Conservation (phyloP, 176 grass and related monocot genomes). For the Metroxylon sagu region DNA sequence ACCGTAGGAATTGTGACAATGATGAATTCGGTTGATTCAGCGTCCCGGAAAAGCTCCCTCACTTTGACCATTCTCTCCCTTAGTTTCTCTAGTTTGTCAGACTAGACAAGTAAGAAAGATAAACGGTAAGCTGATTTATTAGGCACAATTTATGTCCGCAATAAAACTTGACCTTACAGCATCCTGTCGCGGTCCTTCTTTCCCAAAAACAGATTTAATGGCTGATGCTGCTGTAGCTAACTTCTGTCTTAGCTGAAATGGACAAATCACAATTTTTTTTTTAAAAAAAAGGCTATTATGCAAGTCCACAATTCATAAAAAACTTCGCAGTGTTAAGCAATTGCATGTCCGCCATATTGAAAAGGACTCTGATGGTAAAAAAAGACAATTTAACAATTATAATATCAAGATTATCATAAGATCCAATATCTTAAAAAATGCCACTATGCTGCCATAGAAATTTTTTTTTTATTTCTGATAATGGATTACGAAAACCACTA, state of each 20-base stretch:
- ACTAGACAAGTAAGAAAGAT: constrained; percentile 26
- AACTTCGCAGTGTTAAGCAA: no score
- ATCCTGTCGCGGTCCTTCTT: constrained; percentile 63
- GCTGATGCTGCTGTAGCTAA: constrained; percentile 91
- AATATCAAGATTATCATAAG: no score
- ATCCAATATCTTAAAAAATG: no score
- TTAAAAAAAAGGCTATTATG: background rate
- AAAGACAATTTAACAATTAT: no score
- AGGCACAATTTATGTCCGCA: constrained; percentile 12
- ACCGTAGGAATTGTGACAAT: constrained; percentile 97
- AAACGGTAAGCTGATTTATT: constrained; percentile 1
- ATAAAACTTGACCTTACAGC: constrained; percentile 49
- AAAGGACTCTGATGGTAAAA: no score
- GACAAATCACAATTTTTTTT: background rate
- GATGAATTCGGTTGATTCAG: constrained; percentile 82
- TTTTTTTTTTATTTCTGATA: no score
- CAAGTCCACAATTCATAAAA: no score
- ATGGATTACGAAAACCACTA: no score
- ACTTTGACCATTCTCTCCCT: constrained; percentile 93
- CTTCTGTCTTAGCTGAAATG: constrained; percentile 65
- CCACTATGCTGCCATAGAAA: no score
- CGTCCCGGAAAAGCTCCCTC: constrained; percentile 78
- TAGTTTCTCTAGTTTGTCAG: constrained; percentile 78
- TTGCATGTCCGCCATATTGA: no score
- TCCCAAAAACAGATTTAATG: constrained; percentile 95